Evolutionary conservation across 225 moss, liverwort and hornwort genomes (phyloP).

Genomic region (Antitrichia curtipendula): DNA sequence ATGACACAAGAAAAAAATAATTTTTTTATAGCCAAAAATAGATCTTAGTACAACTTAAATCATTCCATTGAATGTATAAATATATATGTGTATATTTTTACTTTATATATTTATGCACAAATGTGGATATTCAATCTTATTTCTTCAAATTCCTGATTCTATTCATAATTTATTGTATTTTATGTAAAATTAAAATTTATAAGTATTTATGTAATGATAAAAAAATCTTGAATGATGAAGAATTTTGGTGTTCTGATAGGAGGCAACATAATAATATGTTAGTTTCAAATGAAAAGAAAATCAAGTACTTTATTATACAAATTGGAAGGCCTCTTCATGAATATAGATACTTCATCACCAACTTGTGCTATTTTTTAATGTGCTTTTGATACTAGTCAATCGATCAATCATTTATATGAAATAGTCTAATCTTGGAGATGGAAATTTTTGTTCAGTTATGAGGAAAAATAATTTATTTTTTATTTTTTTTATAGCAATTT

Average conservation of each 20-base stretch:
- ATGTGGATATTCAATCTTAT: neutral
- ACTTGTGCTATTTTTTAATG: neutral
- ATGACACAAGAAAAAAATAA: too few species aligned
- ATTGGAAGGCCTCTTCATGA: neutral
- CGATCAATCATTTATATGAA: accelerated
- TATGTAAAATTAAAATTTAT: too few species aligned
- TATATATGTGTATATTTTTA: neutral
- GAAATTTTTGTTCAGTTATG: neutral
- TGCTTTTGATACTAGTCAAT: neutral
- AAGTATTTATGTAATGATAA: neutral
- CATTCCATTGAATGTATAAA: neutral
- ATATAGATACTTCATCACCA: neutral
- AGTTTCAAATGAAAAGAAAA: neutral
- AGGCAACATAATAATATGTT: neutral
- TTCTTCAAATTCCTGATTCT: too few species aligned
- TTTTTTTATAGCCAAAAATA: too few species aligned
- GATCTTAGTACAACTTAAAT: neutral
- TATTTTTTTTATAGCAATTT: neutral
- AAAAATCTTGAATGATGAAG: neutral
- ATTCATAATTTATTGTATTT: too few species aligned
- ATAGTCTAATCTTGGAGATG: neutral
- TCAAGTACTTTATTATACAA: neutral
- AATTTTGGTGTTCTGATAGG: neutral
- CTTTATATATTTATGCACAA: neutral
- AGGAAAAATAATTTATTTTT: neutral